A percentile compares a stretch with the other conserved stretches of the same genome.
Evolutionary conservation across 2,329 filamentous ascomycete genomes (phyloP).

Genomic region (Diplodia scrobiculata): DNA sequence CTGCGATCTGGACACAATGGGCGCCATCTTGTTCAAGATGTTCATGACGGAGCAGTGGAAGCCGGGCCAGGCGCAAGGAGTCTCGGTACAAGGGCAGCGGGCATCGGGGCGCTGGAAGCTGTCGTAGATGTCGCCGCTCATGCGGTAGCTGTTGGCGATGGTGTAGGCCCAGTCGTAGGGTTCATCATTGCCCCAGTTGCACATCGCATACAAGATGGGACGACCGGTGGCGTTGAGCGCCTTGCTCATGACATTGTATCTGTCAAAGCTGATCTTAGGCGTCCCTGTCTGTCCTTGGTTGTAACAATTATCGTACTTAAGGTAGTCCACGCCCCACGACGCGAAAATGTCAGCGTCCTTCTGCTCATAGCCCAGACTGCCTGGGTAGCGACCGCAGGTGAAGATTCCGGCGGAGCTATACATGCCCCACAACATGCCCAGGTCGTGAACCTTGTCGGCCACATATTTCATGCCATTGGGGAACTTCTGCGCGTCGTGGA

Average conservation of each 20-base stretch:
- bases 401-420: slow-evolving; percentile 54
- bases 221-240: slow-evolving; percentile 52
- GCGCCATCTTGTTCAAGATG: slow-evolving; percentile 54
- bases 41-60: slow-evolving; percentile 55
- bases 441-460: slow-evolving; percentile 51
- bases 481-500: slow-evolving; percentile 40
- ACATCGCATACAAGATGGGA: slow-evolving; percentile 52
- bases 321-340: slow-evolving; percentile 53
- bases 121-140: slow-evolving; percentile 53
- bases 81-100: slow-evolving; percentile 49
- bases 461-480: slow-evolving; percentile 53
- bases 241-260: slow-evolving; percentile 54
- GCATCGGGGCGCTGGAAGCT: slow-evolving; percentile 49
- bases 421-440: slow-evolving; percentile 58
- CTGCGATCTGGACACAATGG: slow-evolving; percentile 46
- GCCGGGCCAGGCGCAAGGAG: slow-evolving; percentile 49
- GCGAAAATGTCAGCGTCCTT: slow-evolving; percentile 58
- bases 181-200: slow-evolving; percentile 57
- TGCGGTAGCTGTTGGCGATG: slow-evolving; percentile 53
- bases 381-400: slow-evolving; percentile 47
- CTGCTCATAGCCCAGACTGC: slow-evolving; percentile 54
- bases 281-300: slow-evolving; percentile 57
- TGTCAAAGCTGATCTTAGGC: slow-evolving; percentile 50
- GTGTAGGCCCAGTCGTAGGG: slow-evolving; percentile 51
- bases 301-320: slow-evolving; percentile 59